These are phyloP conservation scores for Colletotrichum orbiculare DNA, from an alignment of 2,329 filamentous ascomycete species.

Conservation along the genomic window DNA sequence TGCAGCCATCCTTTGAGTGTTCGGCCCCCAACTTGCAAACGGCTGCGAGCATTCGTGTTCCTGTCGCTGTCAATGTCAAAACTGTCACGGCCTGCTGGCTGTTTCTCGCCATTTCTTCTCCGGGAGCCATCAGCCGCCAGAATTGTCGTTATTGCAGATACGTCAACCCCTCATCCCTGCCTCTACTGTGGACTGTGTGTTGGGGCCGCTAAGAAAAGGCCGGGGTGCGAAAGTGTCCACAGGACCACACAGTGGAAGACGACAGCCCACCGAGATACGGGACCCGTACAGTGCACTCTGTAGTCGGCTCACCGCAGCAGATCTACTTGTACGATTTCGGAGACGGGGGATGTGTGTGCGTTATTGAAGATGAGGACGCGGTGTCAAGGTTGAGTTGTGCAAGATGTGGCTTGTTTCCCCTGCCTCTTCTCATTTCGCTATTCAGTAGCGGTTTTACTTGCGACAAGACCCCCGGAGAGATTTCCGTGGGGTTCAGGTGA, in stretches of 20 bases:
- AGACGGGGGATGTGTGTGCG: not conserved
- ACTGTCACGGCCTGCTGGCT: not conserved
- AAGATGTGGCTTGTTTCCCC: constrained; percentile 11
- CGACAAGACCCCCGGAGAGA: constrained; percentile 22
- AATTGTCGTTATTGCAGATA: constrained; percentile 34
- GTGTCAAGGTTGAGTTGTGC: constrained; percentile 8
- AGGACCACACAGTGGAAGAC: constrained; percentile 25
- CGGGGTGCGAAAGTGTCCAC: not conserved
- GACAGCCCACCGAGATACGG: constrained; percentile 9
- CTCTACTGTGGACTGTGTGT: too few relatives aligned
- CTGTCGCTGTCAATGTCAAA: not conserved
- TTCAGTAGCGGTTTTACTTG: constrained; percentile 18
- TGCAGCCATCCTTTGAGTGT: constrained; percentile 4
- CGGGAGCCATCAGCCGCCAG: constrained; percentile 12
- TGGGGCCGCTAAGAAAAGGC: constrained; percentile 1
- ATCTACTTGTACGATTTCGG: constrained; percentile 23
- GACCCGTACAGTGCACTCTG: constrained; percentile 32
- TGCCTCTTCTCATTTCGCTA: constrained; percentile 33
- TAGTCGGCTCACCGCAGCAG: constrained; percentile 26
- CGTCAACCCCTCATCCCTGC: constrained; percentile 24
- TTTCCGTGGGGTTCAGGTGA: constrained; percentile 27
- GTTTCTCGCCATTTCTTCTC: constrained; percentile 27
- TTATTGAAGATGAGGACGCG: not conserved
- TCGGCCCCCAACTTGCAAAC: constrained; percentile 7
- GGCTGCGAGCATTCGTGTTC: not conserved